Evolutionary conservation across 139 green algal genomes (phyloP).

Genomic region (Volvox reticuliferus): DNA sequence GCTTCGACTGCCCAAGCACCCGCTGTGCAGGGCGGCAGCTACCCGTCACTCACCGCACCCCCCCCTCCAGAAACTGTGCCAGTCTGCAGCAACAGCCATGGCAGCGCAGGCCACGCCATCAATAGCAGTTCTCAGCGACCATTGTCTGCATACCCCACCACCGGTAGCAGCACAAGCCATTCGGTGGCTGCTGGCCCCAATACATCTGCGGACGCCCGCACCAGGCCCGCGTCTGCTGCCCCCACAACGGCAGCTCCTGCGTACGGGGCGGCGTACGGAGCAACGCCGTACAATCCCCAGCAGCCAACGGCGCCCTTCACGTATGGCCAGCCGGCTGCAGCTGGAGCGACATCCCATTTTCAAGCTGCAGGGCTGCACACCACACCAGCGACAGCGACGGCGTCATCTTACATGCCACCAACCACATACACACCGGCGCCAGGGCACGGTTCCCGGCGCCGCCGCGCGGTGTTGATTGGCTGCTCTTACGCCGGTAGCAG

Average conservation of each 20-base stretch:
- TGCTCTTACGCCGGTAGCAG: constrained; percentile 60
- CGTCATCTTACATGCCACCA: constrained; percentile 17
- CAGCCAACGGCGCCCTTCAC: background rate
- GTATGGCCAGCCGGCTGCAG: constrained; percentile 12
- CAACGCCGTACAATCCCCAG: background rate
- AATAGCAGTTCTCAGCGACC: background rate
- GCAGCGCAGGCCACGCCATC: background rate
- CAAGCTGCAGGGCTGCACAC: background rate
- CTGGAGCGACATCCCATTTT: background rate
- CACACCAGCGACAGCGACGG: background rate
- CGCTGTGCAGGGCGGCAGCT: background rate
- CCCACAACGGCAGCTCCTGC: background rate
- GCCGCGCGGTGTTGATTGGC: constrained; percentile 63
- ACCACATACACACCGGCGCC: constrained; percentile 28
- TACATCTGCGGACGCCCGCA: background rate
- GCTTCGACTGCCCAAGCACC: background rate
- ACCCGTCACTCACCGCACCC: constrained; percentile 15
- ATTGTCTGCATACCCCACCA: background rate
- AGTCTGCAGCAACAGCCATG: background rate
- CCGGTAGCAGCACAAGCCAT: background rate
- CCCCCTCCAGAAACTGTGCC: background rate
- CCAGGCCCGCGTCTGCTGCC: background rate
- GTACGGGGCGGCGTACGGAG: constrained; percentile 1
- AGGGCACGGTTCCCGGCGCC: constrained; percentile 20
- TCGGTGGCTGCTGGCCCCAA: background rate